Evolutionary conservation across 495 filamentous ascomycete species (phyloP), one percentile per base, ranked within the genome.

Genomic region (Hyaloscypha variabilis): DNA sequence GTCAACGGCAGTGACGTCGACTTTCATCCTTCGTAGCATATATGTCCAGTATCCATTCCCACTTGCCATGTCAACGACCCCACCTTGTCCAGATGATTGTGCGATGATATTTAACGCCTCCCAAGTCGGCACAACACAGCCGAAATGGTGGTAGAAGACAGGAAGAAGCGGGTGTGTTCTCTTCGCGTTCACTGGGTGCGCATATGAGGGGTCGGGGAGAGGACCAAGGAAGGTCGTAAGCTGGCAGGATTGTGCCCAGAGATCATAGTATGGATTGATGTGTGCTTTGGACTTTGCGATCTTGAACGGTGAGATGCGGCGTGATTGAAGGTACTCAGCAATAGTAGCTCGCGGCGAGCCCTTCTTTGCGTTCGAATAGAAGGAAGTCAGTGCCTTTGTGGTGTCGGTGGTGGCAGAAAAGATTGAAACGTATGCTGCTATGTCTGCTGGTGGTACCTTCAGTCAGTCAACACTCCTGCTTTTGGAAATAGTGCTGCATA

Each of bases 111-210:
- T 65, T 23, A 90, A 74, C 1, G 78, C 76, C 60, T 87, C 82
- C 76, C 85, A 83, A 23, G 76, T 78, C 2, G 87, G 87, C 14
- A 81, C 79, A 8, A 82, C 81, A 76, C 87, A 90, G 39, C 84
- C 85, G 73, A 89, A 88, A 72, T 90, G 87, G 74, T 90, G 87
- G 79, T 88, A 88, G 26, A 88, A 72, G n/a, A 90, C 71, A 8
- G 87, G 85, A 1, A 88, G 77, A 2, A 87, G 73, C 67, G 83
- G 84, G 68, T 90, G 86, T 28, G 77, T 75, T 24, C 70, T 75
- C 31, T 76, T 77, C 3, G 79, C 69, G 26, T 71, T 65, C 1
- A 42, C 66, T n/a, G 76, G 49, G 26, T 59, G 57, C 29, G 63
- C 19, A 25, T 66, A 71, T 30, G 58, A 65, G 19, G 62, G 23